Percentiles rank a stretch among this genome's conserved stretches.
Conservation (phyloP, 1,284 basidiomycete genomes). For the Leucoagaricus sp. region DNA sequence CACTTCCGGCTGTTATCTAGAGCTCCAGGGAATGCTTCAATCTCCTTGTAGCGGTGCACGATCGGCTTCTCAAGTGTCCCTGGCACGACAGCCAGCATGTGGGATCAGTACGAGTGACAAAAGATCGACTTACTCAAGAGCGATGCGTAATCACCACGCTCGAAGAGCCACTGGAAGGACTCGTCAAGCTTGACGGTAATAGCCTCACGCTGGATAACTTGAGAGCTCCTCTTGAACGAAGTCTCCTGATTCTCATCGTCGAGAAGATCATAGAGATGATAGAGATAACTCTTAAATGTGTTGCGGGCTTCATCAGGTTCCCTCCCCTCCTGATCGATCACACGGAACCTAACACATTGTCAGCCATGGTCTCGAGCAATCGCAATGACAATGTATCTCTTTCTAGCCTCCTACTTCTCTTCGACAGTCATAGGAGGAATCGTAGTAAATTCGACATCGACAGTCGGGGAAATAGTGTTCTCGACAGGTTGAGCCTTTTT, state of each 20-base stretch:
- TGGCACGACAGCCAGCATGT: conserved; percentile 6
- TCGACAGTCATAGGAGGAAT: conserved; percentile 71
- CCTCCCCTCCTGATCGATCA: conserved; percentile 83
- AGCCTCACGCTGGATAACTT: conserved; percentile 64
- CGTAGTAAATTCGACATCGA: conserved; percentile 63
- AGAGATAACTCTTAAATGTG: conserved; percentile 89
- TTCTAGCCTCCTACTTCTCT: conserved; percentile 71
- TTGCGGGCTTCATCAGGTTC: conserved; percentile 90
- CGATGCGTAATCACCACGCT: conserved; percentile 79
- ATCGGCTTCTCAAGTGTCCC: conserved; percentile 84
- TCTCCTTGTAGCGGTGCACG: conserved; percentile 85
- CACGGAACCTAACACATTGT: conserved; percentile 59
- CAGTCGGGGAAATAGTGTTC: conserved; percentile 62
- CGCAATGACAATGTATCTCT: conserved; percentile 51
- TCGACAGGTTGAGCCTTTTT: conserved; percentile 42
- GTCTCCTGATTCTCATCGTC: conserved; percentile 63
- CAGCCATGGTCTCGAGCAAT: conserved; percentile 3
- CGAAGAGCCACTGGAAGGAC: conserved; percentile 82
- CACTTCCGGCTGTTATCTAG: conserved; percentile 80
- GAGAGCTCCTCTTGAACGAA: conserved; percentile 82
- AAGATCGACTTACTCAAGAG: conserved; percentile 72
- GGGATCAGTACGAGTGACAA: not conserved
- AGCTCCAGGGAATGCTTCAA: conserved; percentile 71
- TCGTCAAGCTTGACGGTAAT: conserved; percentile 70
- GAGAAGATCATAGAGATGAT: conserved; percentile 85